Evolutionary conservation across 805 yeast species (phyloP).

Genomic region (Teunomyces atbi): DNA sequence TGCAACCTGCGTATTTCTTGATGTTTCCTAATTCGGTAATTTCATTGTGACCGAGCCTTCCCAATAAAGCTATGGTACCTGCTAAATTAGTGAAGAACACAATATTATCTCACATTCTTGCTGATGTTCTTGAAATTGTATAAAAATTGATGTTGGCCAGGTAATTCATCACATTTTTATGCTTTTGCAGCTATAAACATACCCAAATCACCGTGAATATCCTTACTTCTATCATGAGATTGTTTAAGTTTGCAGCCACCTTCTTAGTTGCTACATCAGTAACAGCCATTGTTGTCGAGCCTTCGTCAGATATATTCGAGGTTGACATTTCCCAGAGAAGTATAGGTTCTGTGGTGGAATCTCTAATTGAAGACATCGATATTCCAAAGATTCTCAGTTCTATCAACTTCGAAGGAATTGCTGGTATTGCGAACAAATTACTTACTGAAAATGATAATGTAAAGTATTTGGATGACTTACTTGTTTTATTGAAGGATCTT

Average conservation of each 20-base stretch:
- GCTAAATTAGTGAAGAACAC: neutral
- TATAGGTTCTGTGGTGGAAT: conserved; percentile 5
- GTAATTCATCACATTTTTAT: too few relatives aligned
- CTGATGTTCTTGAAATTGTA: neutral
- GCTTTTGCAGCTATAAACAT: neutral
- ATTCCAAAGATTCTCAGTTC: conserved; percentile 11
- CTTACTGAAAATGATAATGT: conserved; percentile 19
- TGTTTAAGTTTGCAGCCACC: conserved; percentile 1
- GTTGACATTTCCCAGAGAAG: conserved; percentile 9
- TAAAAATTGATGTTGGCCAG: neutral
- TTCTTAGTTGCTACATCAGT: conserved; percentile 5
- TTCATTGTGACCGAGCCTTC: neutral
- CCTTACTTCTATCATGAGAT: neutral
- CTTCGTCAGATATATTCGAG: conserved; percentile 9
- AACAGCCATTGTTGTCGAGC: conserved; percentile 7
- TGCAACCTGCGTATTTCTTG: too few relatives aligned
- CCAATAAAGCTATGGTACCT: neutral
- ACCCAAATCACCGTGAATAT: neutral
- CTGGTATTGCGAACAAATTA: conserved; percentile 27
- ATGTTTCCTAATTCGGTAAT: neutral
- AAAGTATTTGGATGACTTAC: conserved; percentile 21
- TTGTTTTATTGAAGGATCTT: conserved; percentile 21
- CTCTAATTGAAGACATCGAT: conserved; percentile 17
- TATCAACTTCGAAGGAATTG: conserved; percentile 23
- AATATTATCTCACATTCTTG: neutral